Base-by-base conservation (phyloP, 192 early-diverging fungal species). In the Jimgerdemannia lactiflua region DNA sequence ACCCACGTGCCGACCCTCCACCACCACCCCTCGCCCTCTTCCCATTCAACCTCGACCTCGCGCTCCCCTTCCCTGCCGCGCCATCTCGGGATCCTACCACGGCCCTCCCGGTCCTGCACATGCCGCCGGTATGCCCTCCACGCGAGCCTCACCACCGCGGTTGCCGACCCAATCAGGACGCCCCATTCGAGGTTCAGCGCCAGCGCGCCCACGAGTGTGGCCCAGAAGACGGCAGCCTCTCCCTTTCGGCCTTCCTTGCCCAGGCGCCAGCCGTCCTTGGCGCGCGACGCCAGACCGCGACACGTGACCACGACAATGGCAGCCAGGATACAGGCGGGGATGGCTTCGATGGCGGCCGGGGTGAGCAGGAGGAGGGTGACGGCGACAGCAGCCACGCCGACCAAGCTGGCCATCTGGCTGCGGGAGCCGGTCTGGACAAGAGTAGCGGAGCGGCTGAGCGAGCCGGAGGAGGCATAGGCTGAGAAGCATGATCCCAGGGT, bases 401-500 rank as follows among this genome's bases (percentile, higher is more conserved):
- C 74, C 3, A 82, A 14, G 1, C 77, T 76, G 18, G 80, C 77
- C 59, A 82, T 19, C 39, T 69, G 74, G 4, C 77, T 82, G 63
- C 78, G 75, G 29, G 74, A 74, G 8, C 77, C 77, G 20, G 76
- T 49, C 41, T 82, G 80, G 0, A 77, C 75, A 18, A 82, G 71
- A 11, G 78, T 78, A 4, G 80, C 76, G 4, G 80, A 75, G 40
- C 76, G 49, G 2, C 78, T 80, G 64, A 79, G 71, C 43, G 75
- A 77, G 3, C 82, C 82, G 14, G 78, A 79, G n/a, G 77, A 79
- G n/a, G 75, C 82, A 17, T 80, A 83, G 43, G 75, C 78, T 64
- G 77, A 76, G 40, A 83, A 83, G 68, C 73, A 77, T 4, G 82
- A 74, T 17, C 78, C 78, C 64, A 77, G 75, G 70, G 79, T 72